phyloP scores from a whole-genome alignment of 805 yeast genomes.

The Nakazawaea molendinolei region DNA sequence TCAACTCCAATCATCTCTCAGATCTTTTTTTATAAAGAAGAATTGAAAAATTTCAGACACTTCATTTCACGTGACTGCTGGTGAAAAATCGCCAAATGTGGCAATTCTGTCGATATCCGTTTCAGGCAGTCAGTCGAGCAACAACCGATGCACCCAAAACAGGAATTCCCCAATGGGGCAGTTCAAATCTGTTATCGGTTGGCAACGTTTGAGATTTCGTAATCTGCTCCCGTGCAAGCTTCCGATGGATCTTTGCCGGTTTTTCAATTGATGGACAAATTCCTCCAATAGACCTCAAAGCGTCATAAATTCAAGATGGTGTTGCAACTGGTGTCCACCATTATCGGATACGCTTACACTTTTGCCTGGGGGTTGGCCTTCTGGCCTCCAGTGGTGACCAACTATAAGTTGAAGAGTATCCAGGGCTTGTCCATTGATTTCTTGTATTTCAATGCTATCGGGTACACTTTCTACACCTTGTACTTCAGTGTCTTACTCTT shows the following conservation, averaged over 20 bases:
- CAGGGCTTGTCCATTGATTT: conserved; percentile 30
- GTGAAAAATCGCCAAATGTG: too few relatives aligned
- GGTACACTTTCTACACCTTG: conserved; percentile 24
- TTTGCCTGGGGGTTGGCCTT: conserved; percentile 24
- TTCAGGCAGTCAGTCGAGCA: too few relatives aligned
- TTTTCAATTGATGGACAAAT: conserved; percentile 15
- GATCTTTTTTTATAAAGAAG: too few relatives aligned
- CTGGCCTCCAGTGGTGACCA: conserved; percentile 27
- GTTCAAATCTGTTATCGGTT: not conserved
- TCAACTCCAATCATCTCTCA: not conserved
- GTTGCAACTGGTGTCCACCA: conserved; percentile 15
- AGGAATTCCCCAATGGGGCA: not conserved
- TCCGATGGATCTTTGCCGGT: not conserved
- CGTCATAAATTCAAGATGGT: too few relatives aligned
- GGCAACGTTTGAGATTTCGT: too few relatives aligned
- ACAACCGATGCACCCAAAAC: too few relatives aligned
- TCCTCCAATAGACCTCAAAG: too few relatives aligned
- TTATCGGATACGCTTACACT: conserved; percentile 25
- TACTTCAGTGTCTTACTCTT: conserved; percentile 21
- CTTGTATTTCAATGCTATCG: conserved; percentile 26
- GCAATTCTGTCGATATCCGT: too few relatives aligned
- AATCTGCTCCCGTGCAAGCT: too few relatives aligned
- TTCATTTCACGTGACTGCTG: conserved; percentile 2
- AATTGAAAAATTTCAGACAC: too few relatives aligned
- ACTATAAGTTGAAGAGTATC: conserved; percentile 23